Evolutionary conservation across 2,329 filamentous ascomycete genomes (phyloP), one percentile per base, ranked within the genome.

Genomic region (Biscogniauxia mediterranea): DNA sequence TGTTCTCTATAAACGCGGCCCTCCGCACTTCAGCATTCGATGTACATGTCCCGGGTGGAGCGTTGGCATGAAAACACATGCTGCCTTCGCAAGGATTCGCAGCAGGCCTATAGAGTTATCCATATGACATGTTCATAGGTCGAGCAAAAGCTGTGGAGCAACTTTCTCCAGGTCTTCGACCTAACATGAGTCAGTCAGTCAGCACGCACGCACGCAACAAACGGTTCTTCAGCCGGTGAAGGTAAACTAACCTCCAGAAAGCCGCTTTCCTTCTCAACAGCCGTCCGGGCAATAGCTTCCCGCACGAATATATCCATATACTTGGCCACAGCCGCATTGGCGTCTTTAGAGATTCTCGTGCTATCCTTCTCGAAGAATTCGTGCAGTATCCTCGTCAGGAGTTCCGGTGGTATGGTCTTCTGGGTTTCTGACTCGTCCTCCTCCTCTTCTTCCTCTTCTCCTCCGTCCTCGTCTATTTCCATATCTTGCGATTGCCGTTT

Each of bases 261-360:
- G 3, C 85, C 87, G 61, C 85, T 81, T 32, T 80, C 80, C 72
- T 89, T 88, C 79, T 92, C 90, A 61, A 87, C 86, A 9, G 88
- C 85, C 49, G 91, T 88, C 71, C 94, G 79, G 17, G 92, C 92
- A 73, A 98, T 87, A 1, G 92, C 92, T 78, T 98, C 94, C 64
- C 90, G 84, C 57, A 97, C 90, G 77, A 97, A 98, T 0, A 94
- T 86, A 75, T 97, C 92, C 76, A 97, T 84, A 74, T 98, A 98
- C 77, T 89, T 92, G 15, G 87, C 89, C 61, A 93, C 84, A 1
- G 93, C 85, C 6, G 80, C 83, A 73, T 93, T 91, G 3, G 92
- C 92, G 70, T 93, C 90, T 69, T 86, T 88, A 7, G 88, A 88
- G 66, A 97, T 87, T 67, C 89, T 83, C 23, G 90, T 93, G 59